These are phyloP conservation scores for Xylaria sp. DNA, from an alignment of 495 filamentous ascomycete genomes.

Conservation along the genomic window DNA sequence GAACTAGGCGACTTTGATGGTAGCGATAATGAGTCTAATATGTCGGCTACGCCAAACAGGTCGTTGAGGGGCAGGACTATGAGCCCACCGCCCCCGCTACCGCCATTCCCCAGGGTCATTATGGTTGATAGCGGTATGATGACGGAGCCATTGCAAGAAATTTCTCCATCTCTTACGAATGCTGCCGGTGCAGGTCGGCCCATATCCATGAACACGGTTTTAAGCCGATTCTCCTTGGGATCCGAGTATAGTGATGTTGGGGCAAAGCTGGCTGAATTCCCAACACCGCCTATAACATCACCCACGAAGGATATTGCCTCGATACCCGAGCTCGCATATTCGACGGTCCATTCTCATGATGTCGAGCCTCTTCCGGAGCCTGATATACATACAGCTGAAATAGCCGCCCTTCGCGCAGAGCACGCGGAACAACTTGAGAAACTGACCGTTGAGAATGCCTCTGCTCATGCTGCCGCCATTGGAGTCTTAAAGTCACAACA, in stretches of 20 bases:
- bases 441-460: slow-evolving; percentile 52
- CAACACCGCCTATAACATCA: slow-evolving; percentile 51
- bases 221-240: slow-evolving; percentile 32
- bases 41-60: slow-evolving; percentile 51
- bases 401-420: slow-evolving; percentile 46
- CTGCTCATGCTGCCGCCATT: slow-evolving; percentile 51
- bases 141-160: slow-evolving; percentile 69
- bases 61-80: slow-evolving; percentile 54
- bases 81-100: slow-evolving; percentile 61
- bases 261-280: slow-evolving; percentile 56
- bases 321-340: slow-evolving; percentile 39
- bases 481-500: slow-evolving; percentile 55
- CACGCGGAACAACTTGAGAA: slow-evolving; percentile 55
- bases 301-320: slow-evolving; percentile 28
- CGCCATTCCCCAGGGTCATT: slow-evolving; percentile 55
- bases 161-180: slow-evolving; percentile 32
- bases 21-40: slow-evolving; percentile 66
- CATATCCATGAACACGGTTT: slow-evolving; percentile 49
- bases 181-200: slow-evolving; percentile 34
- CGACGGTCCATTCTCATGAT: slow-evolving; percentile 39
- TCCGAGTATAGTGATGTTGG: slow-evolving; percentile 48
- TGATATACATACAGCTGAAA: slow-evolving; percentile 33
- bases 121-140: slow-evolving; percentile 88
- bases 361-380: slow-evolving; percentile 46
- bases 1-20: slow-evolving; percentile 81